Percentiles rank a stretch among this genome's conserved stretches.
Conservation (phyloP, 2,329 filamentous ascomycete species). For the Fusarium citri region DNA sequence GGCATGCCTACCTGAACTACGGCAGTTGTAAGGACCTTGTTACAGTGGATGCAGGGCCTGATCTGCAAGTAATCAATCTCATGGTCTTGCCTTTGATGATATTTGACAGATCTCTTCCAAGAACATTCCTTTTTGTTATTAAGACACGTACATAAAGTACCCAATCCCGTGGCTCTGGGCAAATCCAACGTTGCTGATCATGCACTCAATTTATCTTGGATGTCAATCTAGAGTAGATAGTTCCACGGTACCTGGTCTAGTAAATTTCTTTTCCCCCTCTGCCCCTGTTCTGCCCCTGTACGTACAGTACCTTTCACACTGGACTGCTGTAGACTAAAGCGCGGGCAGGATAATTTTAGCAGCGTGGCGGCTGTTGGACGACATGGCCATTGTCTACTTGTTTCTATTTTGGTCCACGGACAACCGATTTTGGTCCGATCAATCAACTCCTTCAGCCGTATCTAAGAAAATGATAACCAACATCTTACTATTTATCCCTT, state of each 20-base stretch:
- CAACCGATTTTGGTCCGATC: neutral
- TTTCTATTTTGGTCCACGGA: slow-evolving; percentile 29
- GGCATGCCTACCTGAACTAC: neutral
- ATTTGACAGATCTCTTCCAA: slow-evolving; percentile 10
- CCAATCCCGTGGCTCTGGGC: slow-evolving; percentile 33
- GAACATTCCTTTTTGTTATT: neutral
- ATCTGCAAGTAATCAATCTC: neutral
- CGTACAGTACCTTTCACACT: neutral
- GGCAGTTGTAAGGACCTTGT: neutral
- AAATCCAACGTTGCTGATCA: slow-evolving; percentile 15
- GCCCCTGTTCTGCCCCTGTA: neutral
- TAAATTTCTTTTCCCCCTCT: neutral
- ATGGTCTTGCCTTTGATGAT: slow-evolving; percentile 7
- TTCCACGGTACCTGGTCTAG: slow-evolving; percentile 16
- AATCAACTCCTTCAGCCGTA: neutral
- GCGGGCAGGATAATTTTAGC: slow-evolving; percentile 31
- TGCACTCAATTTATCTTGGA: slow-evolving; percentile 1
- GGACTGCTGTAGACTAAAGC: neutral
- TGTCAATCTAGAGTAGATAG: slow-evolving; percentile 9
- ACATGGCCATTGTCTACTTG: neutral
- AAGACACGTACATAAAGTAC: slow-evolving; percentile 33
- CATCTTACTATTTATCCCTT: neutral
- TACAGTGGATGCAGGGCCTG: neutral
- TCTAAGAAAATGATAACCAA: neutral
- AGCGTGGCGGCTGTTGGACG: slow-evolving; percentile 11